Percentiles rank a stretch among this genome's conserved stretches.
Conservation (phyloP, 2,329 filamentous ascomycete genomes). For the Fusarium musae region DNA sequence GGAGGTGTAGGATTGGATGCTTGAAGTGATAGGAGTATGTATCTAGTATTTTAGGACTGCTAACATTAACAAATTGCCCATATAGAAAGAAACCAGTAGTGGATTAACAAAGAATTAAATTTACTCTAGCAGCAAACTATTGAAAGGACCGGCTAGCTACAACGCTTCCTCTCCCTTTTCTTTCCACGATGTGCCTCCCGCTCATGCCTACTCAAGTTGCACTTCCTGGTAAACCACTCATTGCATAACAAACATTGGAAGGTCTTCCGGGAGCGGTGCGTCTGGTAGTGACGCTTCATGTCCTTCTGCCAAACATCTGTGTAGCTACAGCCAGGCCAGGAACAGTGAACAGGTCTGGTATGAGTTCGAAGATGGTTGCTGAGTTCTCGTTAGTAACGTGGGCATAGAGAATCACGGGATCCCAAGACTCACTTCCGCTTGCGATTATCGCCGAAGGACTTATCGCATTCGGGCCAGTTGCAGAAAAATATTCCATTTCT, state of each 20-base stretch:
- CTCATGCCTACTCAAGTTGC: slow-evolving; percentile 22
- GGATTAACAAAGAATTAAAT: background rate
- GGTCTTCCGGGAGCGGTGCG: slow-evolving; percentile 15
- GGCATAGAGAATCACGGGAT: no score
- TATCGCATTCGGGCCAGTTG: slow-evolving; percentile 8
- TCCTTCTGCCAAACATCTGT: slow-evolving; percentile 23
- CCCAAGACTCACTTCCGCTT: slow-evolving; percentile 22
- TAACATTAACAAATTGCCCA: background rate
- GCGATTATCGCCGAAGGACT: slow-evolving; percentile 8
- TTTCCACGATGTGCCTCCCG: slow-evolving; percentile 14
- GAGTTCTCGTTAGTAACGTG: background rate
- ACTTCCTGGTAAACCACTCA: slow-evolving; percentile 6
- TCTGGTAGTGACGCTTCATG: slow-evolving; percentile 24
- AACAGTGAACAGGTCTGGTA: slow-evolving; percentile 32
- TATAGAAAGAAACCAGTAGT: background rate
- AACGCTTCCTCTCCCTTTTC: slow-evolving; percentile 6
- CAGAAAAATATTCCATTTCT: slow-evolving; percentile 29
- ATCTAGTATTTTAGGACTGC: background rate
- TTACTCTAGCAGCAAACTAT: background rate
- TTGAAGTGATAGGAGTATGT: background rate
- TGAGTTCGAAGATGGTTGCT: slow-evolving; percentile 40
- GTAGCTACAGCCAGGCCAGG: slow-evolving; percentile 2
- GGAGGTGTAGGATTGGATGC: slow-evolving; percentile 14
- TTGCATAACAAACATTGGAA: slow-evolving; percentile 8
- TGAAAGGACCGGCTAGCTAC: background rate